Evolutionary conservation across 441 rosid genomes (phyloP).

Genomic region (Kokia cookei): DNA sequence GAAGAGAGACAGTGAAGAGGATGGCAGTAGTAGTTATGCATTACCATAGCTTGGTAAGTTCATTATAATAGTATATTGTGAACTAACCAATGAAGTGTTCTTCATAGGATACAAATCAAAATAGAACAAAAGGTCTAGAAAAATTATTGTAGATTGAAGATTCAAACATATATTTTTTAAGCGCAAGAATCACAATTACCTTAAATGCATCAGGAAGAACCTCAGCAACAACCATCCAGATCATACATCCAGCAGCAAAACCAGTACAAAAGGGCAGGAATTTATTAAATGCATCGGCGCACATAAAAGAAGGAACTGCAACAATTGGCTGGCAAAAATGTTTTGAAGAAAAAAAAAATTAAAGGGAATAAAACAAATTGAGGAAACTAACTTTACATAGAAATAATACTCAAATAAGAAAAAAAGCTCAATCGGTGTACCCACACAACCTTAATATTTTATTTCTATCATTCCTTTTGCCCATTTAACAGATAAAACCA

Average conservation of each 20-base stretch:
- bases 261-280: slow-evolving; percentile 97
- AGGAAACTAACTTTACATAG: not conserved
- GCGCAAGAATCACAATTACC: slow-evolving; percentile 33
- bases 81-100: not conserved
- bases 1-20: not conserved
- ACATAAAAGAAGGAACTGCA: slow-evolving; percentile 95
- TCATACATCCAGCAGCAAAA: slow-evolving; percentile 99
- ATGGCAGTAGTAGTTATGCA: not conserved
- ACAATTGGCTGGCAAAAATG: slow-evolving; percentile 70
- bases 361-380: not conserved
- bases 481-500: not conserved
- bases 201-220: slow-evolving; percentile 98
- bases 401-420: not conserved
- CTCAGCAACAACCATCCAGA: slow-evolving; percentile 99
- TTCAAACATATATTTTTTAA: not conserved
- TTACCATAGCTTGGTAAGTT: not conserved
- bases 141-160: not conserved
- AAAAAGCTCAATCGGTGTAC: not conserved
- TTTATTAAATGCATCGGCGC: slow-evolving; percentile 95
- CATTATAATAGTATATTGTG: not conserved
- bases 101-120: not conserved
- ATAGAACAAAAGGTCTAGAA: not conserved
- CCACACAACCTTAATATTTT: not conserved
- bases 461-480: not conserved
- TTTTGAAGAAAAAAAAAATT: not conserved